Evolutionary conservation across 805 yeast species (phyloP), one percentile per base, ranked within the genome.

Genomic region (Cyberlindnera suaveolens): DNA sequence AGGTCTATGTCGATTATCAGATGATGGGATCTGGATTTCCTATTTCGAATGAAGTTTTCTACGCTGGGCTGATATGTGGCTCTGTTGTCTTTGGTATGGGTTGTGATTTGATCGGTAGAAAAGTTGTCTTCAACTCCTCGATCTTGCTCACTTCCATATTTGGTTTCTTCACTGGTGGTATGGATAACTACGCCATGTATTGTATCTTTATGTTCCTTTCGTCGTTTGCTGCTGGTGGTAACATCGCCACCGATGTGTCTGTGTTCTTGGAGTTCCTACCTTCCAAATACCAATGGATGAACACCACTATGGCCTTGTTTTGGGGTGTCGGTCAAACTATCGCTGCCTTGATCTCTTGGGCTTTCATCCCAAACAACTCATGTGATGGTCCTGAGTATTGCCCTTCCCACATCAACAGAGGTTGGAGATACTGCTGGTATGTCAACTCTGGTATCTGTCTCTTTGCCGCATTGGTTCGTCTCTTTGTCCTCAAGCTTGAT

Each of bases 321-420:
- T 77, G 82, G 82, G 76, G 80, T 42, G 65, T 77, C 37, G 82
- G 81, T 41, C 80, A 75, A 52, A 69, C 78, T 4, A 64, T 76
- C 34, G 72, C 77, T 7, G 63, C 64, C 35, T 53, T 75, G 35
- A 52, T 75, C 32, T 68, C 78, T 2, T 77, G 79, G 77, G 81
- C 76, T 1, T 72, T 72, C 41, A 58, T 77, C 30, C 71, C 79
- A 20, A 66, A 68, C 41, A 60, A 66, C 50, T 68, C 74, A 2
- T 76, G 82, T 55, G 53, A 59, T 13, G 54, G 68, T 61, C 45
- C 56, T 5, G 68, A 58, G 18, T 36, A 63, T 38, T 77, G 82
- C 58, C 67, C 67, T 27, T 67, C 72, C 8, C 47, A 47, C n/a
- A 53, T 62, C 31, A 77, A 77, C 58, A 67, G 72, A 58, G 82